A percentile compares a stretch with the other conserved stretches of the same genome.
phyloP scores from a whole-genome alignment of 2,329 filamentous ascomycete genomes.

The Hymenoscyphus salicellus region DNA sequence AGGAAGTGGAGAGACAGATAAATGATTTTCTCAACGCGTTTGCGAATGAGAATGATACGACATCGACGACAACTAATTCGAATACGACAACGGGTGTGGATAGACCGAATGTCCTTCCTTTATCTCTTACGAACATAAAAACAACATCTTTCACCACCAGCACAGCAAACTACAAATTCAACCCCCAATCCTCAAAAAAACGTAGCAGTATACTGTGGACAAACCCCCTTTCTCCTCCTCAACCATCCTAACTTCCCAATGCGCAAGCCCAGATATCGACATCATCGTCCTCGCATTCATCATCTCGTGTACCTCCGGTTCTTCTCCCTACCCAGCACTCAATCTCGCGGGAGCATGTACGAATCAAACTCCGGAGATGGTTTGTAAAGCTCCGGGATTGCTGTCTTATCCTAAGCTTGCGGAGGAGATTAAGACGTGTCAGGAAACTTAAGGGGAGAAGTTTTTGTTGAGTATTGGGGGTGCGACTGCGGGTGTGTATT shows the following conservation, averaged over 20 bases:
- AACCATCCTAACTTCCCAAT: conserved; percentile 33
- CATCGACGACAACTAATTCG: neutral
- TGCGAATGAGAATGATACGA: neutral
- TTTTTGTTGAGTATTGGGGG: conserved; percentile 41
- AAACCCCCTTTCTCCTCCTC: conserved; percentile 30
- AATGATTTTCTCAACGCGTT: neutral
- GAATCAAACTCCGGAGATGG: conserved; percentile 35
- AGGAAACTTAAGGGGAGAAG: conserved; percentile 38
- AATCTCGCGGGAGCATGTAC: conserved; percentile 39
- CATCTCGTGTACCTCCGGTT: conserved; percentile 11
- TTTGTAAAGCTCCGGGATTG: conserved; percentile 38
- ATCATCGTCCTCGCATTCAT: conserved; percentile 37
- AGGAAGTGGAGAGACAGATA: neutral
- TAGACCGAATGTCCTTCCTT: neutral
- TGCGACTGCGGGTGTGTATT: conserved; percentile 30
- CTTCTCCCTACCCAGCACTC: conserved; percentile 21
- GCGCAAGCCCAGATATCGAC: conserved; percentile 36
- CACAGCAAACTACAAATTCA: conserved; percentile 28
- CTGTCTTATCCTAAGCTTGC: conserved; percentile 40
- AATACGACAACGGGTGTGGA: neutral
- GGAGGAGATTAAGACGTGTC: conserved; percentile 34
- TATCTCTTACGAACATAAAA: neutral
- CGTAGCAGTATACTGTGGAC: conserved; percentile 38
- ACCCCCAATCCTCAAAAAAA: conserved; percentile 29
- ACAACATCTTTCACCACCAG: neutral